A percentile compares a stretch with the other conserved stretches of the same genome.
These are phyloP conservation scores for Pleurotus tuoliensis DNA, from an alignment of 768 basidiomycete genomes.

Conservation along the genomic window DNA sequence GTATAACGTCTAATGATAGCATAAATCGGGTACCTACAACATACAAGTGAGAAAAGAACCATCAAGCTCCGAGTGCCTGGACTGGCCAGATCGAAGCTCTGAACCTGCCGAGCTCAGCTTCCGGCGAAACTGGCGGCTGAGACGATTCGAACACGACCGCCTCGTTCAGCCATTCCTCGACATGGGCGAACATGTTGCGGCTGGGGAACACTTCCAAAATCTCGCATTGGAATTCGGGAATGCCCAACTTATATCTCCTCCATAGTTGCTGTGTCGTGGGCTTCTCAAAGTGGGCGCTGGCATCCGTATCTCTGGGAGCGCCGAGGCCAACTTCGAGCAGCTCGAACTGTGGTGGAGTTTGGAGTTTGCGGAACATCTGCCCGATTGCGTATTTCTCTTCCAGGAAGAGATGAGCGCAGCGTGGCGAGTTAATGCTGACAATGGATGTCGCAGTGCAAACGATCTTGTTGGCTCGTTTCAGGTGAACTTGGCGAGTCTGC, in stretches of 20 bases:
- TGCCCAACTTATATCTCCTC: constrained; percentile 55
- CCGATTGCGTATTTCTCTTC: constrained; percentile 66
- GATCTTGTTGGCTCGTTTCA: constrained; percentile 48
- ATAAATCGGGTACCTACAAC: too few relatives aligned
- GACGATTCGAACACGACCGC: too few relatives aligned
- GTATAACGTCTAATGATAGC: too few relatives aligned
- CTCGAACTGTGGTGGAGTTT: constrained; percentile 51
- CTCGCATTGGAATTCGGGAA: constrained; percentile 58
- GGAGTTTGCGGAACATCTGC: constrained; percentile 58
- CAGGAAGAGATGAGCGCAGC: constrained; percentile 58
- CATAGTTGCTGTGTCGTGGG: constrained; percentile 29
- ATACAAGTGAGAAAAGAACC: too few relatives aligned
- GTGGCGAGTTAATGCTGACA: constrained; percentile 54
- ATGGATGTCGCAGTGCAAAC: constrained; percentile 64
- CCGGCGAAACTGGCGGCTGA: too few relatives aligned
- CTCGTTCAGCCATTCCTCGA: constrained; percentile 48
- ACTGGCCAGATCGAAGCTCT: too few relatives aligned
- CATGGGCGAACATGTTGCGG: constrained; percentile 57
- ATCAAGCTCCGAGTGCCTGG: too few relatives aligned
- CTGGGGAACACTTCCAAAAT: constrained; percentile 69
- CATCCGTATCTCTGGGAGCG: constrained; percentile 13
- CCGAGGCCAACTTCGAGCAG: constrained; percentile 51
- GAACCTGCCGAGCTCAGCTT: too few relatives aligned
- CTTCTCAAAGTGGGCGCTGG: neutral
- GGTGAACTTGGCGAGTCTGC: constrained; percentile 64